These are phyloP conservation scores for Apiospora malaysiana DNA, from an alignment of 2,329 filamentous ascomycete species.

Conservation along the genomic window DNA sequence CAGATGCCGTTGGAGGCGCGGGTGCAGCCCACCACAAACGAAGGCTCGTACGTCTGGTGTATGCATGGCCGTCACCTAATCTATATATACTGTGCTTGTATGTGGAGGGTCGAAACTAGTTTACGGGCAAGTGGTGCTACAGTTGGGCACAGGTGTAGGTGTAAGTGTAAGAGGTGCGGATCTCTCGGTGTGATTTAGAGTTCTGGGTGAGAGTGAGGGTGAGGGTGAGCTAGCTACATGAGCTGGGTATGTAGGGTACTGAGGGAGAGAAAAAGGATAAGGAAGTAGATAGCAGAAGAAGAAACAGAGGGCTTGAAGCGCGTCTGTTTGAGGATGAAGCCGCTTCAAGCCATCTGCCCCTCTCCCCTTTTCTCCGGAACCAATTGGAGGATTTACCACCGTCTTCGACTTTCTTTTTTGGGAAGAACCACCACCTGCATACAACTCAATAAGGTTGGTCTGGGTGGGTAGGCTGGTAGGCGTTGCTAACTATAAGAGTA, in stretches of 20 bases:
- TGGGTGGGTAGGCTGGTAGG: background rate
- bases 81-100: background rate
- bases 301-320: background rate
- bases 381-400: constrained; percentile 6
- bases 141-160: background rate
- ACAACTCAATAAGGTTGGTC: constrained; percentile 10
- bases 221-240: too few relatives aligned
- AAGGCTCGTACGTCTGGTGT: constrained; percentile 8
- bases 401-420: background rate
- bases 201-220: background rate
- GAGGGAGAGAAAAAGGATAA: background rate
- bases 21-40: constrained; percentile 17
- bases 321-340: background rate
- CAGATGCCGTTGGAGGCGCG: constrained; percentile 7
- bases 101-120: constrained; percentile 1
- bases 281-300: background rate
- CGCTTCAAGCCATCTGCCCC: constrained; percentile 3
- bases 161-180: background rate
- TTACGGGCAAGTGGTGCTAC: background rate
- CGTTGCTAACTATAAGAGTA: background rate
- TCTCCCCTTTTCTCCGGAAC: background rate
- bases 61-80: background rate
- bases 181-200: background rate
- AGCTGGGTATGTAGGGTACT: background rate
- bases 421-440: constrained; percentile 13